Evolutionary conservation across 2,329 filamentous ascomycete species (phyloP), one percentile per base, ranked within the genome.

Genomic region (Neonectria coccinea): DNA sequence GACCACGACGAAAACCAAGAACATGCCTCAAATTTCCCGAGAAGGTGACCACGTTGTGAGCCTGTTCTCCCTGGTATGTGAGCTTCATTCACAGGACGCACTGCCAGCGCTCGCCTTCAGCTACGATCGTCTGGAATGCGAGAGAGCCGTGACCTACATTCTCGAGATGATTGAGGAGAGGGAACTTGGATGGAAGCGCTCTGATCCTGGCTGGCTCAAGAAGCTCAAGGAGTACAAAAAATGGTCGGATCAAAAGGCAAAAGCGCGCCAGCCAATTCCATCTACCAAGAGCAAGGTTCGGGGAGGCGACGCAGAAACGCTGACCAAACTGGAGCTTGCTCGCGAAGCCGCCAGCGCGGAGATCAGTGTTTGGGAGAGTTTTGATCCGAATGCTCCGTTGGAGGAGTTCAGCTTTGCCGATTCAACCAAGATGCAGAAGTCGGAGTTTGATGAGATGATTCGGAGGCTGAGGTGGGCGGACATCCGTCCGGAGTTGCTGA

Each of bases 51-150:
- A 69, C 20, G 33, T 62, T 11, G 6, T 36, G 8, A 65, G 36
- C 6, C 18, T 70, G 2, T 79, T 91, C 18, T 84, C 88, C 1
- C 78, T 92, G 31, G 79, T 91, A 0, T 83, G 80, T 16, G 84
- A 88, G 33, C 81, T 94, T 1, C 85, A 92, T 53, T 80, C 82
- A 16, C 86, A 88, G 60, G 85, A 87, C 59, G 90, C 89, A 0
- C 81, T 95, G 1, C 92, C 92, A 0, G 91, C 90, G 0, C 88
- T 95, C 12, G 76, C 94, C 1, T 95, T 95, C 81, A 92, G 92
- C 73, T 95, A 92, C 70, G 90, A 94, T 67, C 87, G 91, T 52
- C 76, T 77, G 2, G 77, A 80, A 31, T 94, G 92, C 70, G 91
- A 93, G 75, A 75, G 77, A 10, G 85, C 91, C 29, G 84, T 86